These are phyloP conservation scores for Rhodotorula graminis DNA, from an alignment of 768 basidiomycete species.

Conservation along the genomic window DNA sequence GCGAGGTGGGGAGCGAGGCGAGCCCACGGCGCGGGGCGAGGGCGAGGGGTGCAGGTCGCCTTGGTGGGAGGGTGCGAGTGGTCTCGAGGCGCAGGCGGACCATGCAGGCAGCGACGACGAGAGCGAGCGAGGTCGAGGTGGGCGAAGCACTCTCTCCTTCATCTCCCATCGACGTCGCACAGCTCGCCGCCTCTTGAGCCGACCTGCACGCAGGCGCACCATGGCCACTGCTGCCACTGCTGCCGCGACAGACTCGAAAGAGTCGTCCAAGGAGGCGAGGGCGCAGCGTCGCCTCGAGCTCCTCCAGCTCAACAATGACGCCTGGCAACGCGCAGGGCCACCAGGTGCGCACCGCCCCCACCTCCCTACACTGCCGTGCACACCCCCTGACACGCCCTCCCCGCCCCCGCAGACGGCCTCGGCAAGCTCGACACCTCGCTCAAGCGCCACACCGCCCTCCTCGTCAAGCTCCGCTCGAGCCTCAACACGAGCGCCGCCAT, in stretches of 20 bases:
- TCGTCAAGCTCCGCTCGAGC: constrained; percentile 84
- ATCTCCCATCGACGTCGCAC: background rate
- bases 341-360: background rate
- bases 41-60: background rate
- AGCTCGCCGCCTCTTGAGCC: background rate
- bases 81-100: background rate
- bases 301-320: constrained; percentile 20
- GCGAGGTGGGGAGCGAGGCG: background rate
- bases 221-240: background rate
- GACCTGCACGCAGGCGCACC: background rate
- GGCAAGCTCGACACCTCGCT: constrained; percentile 75
- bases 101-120: background rate
- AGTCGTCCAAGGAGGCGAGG: background rate
- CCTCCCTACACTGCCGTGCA: background rate
- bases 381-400: background rate
- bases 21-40: background rate
- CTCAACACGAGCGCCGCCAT: constrained; percentile 51
- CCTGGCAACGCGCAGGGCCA: constrained; percentile 29
- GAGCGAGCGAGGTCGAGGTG: too few species aligned
- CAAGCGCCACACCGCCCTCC: constrained; percentile 90
- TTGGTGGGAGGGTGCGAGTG: background rate
- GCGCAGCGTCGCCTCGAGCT: constrained; percentile 22
- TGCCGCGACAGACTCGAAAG: background rate
- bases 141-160: too few species aligned
- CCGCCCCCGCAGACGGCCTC: constrained; percentile 19